A percentile compares a stretch with the other conserved stretches of the same genome.
Conservation (phyloP, 192 early-diverging fungal genomes). For the Coemansia sp. region DNA sequence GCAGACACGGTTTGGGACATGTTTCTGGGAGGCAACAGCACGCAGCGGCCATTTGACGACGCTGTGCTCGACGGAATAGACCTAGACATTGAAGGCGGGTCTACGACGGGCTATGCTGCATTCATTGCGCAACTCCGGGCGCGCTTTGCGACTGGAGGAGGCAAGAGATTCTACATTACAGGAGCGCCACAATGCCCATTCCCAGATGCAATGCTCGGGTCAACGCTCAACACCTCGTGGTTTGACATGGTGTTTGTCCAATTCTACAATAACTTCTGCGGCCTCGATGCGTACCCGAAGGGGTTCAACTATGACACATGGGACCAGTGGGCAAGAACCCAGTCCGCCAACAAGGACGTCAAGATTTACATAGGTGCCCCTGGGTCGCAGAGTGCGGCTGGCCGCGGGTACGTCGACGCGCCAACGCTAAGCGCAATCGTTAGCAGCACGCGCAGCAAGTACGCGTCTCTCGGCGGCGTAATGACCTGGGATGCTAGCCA, state of each 20-base stretch:
- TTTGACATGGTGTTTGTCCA: constrained; percentile 65
- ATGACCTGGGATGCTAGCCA: constrained; percentile 62
- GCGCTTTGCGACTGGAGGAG: constrained; percentile 39
- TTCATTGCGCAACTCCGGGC: constrained; percentile 47
- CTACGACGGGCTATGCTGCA: constrained; percentile 50
- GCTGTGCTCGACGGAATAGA: constrained; percentile 61
- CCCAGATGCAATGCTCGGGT: constrained; percentile 55
- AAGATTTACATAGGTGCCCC: constrained; percentile 57
- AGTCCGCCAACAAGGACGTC: constrained; percentile 56
- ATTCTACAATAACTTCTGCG: constrained; percentile 67
- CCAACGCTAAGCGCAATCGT: constrained; percentile 39
- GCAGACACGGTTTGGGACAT: constrained; percentile 58
- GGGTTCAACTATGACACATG: constrained; percentile 58
- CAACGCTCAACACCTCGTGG: constrained; percentile 56
- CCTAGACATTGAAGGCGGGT: constrained; percentile 56
- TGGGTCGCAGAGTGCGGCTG: constrained; percentile 54
- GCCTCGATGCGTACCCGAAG: constrained; percentile 46
- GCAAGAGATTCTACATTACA: constrained; percentile 56
- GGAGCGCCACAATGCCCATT: constrained; percentile 62
- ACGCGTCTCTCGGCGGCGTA: constrained; percentile 60
- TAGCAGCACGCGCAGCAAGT: constrained; percentile 28
- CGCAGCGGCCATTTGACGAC: constrained; percentile 56
- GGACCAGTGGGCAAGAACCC: constrained; percentile 59
- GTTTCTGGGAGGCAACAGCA: constrained; percentile 59
- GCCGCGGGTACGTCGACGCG: constrained; percentile 51